Base-by-base conservation (phyloP, 164 flowering plant species). In the Nymphaea colorata region DNA sequence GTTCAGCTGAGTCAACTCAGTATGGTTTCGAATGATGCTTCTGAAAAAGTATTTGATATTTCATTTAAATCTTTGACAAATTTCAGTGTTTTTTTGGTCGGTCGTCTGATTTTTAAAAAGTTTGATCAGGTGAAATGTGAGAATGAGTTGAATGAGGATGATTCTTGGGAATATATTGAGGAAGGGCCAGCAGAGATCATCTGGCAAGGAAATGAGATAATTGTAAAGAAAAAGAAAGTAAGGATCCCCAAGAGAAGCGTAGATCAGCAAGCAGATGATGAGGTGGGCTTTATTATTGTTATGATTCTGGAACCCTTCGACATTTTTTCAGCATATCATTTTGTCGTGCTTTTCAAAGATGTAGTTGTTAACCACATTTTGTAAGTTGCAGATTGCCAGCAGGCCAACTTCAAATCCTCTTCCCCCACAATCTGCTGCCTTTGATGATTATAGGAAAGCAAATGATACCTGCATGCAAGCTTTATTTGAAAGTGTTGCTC, bases 171-270 rank as follows among this genome's bases (percentile, higher is more conserved):
- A 68, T 87, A 91, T 68, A 79, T 80, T 14, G 95, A 88, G 76
- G 97, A 94, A 69, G 98, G 99, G 43, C 96, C 92, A 66, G 86
- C 97, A 12, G 96, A 91, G 73, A 90, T 91, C 68, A 94, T 94
- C 70, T 94, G 96, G 95, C 84, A 94, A 81, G 97, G 99, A 65
- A 88, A 94, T 73, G 97, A 94, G 84, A 94, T 94, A 57, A 94
- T 87, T 76, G 85, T 94, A 45, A 86, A 83, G 83, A 94, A 91
- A 86, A 91, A 90, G 70, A 88, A 69, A 73, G 78, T 94, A 36
- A 88, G 73, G 78, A 92, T 87, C 68, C 70, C 84, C 14, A 88
- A 83, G 81, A 84, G 73, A 76, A 77, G 14, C 65, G 36, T 64
- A 4, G 76, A 75, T 44, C 74, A 66, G 18, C 70, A 66, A 55